phyloP scores from a whole-genome alignment of 208 protist species.

The Novymonas esmeraldas region DNA sequence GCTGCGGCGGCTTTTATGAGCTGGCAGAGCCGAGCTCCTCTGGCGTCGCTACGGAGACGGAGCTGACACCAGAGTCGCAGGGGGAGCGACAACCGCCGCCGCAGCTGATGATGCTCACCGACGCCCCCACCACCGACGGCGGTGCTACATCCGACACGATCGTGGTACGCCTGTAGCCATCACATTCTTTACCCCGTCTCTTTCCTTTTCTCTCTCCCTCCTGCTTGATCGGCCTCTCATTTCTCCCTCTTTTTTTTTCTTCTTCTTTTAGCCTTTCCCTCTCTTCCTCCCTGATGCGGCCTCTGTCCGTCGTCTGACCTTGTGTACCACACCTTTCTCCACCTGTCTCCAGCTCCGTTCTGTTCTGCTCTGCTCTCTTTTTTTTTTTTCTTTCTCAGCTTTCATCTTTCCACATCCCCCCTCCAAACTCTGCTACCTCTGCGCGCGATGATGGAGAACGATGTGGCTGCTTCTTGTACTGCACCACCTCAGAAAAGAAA shows the following conservation, averaged over 20 bases:
- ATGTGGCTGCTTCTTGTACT: too few relatives aligned
- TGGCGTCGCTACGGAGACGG: not conserved
- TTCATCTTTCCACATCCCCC: not conserved
- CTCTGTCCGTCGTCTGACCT: not conserved
- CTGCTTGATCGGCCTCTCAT: not conserved
- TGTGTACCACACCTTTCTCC: not conserved
- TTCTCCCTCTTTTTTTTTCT: slow-evolving; percentile 1
- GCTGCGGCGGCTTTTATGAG: slow-evolving; percentile 20
- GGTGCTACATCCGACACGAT: not conserved
- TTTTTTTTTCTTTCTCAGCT: not conserved
- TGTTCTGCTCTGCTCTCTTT: not conserved
- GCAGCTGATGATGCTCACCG: not conserved
- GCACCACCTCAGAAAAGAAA: too few relatives aligned
- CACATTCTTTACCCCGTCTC: too few relatives aligned
- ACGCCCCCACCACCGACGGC: not conserved
- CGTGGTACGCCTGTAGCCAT: not conserved
- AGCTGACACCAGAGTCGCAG: not conserved
- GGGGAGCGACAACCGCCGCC: not conserved
- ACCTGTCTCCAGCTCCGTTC: slow-evolving; percentile 3
- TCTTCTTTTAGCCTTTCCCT: not conserved
- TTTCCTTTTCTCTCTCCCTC: not conserved
- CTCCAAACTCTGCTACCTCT: not conserved
- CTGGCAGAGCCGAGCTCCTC: slow-evolving; percentile 5
- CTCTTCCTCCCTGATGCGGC: not conserved
- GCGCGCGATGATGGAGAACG: too few relatives aligned